Evolutionary conservation across 805 yeast species (phyloP), one percentile per base, ranked within the genome.

Genomic region (Saturnispora galanensis): DNA sequence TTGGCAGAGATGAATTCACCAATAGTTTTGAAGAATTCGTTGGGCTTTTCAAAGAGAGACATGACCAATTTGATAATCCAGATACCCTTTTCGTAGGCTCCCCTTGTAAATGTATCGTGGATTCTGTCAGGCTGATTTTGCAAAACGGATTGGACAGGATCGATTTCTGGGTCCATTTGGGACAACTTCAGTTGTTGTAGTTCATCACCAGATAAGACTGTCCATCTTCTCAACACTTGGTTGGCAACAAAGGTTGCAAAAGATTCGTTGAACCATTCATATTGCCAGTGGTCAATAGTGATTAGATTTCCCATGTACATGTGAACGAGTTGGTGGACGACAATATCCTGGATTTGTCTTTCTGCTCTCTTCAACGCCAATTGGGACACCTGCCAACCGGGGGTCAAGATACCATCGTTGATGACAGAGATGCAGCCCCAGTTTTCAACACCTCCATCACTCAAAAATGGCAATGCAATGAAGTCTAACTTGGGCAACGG

Each of bases 381-480:
- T 18, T 47, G 43, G 12, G 59, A 47, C 9, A 53, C 55, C 11
- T 50, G 52, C 39, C 51, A 47, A 32, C 65, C 66, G 0, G 71
- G 65, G 12, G 70, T 49, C 15, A 74, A 49, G 7, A 74, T 51
- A 50, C 77, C 79, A 38, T 71, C 70, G 42, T 74, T 70, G 44
- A 79, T 71, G 7, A 81, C 68, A 2, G 82, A 74, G 41, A 84
- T 69, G 63, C 81, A 62, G 3, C 86, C 84, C 75, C 82, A 79
- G 57, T 84, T 83, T 57, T 84, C 94, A 79, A 82, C 84, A 2
- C 85, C 94, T 47, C 84, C 84, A 57, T 83, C 90, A 28, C 77
- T 70, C 45, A 84, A 65, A 52, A 78, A 81, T 9, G 93, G 93
- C 8, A 84, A 59, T 1, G 84, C 74, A 4, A 79, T 74, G 39